A percentile compares a stretch with the other conserved stretches of the same genome.
phyloP scores from a whole-genome alignment of 2,329 filamentous ascomycete species.

The Stemphylium vesicarium region DNA sequence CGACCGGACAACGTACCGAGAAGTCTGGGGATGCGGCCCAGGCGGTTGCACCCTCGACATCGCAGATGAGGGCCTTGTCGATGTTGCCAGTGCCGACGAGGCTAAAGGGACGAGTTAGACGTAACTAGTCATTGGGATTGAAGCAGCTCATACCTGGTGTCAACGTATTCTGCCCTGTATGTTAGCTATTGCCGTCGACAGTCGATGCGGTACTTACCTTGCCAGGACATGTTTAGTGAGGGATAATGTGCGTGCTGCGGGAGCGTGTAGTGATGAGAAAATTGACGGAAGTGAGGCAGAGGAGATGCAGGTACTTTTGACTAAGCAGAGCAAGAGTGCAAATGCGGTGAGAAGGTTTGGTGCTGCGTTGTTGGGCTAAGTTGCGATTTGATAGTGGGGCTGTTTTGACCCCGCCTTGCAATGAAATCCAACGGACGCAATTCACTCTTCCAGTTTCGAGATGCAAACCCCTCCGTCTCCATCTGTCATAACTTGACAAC shows the following conservation, averaged over 20 bases:
- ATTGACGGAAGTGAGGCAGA: constrained; percentile 19
- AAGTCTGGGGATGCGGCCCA: constrained; percentile 89
- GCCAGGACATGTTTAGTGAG: constrained; percentile 51
- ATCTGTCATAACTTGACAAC: not conserved
- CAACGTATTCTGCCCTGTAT: constrained; percentile 47
- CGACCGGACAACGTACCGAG: constrained; percentile 62
- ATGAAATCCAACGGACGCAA: constrained; percentile 9
- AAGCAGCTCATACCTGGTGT: constrained; percentile 43
- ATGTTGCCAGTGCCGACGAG: constrained; percentile 53
- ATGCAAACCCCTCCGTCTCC: not conserved
- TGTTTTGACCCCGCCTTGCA: constrained; percentile 17
- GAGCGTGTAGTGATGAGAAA: constrained; percentile 26
- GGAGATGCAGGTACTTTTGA: constrained; percentile 31
- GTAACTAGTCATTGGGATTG: not conserved
- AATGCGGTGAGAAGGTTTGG: constrained; percentile 33
- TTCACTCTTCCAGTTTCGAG: constrained; percentile 5
- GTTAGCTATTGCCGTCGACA: constrained; percentile 29
- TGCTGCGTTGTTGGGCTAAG: constrained; percentile 24
- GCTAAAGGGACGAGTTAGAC: constrained; percentile 37
- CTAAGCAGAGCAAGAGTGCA: constrained; percentile 30
- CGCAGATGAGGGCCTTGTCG: constrained; percentile 60
- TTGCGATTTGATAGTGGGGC: constrained; percentile 26
- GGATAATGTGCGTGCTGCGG: constrained; percentile 32
- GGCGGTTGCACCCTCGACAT: constrained; percentile 59
- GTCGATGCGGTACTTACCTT: constrained; percentile 43